Conservation (phyloP, 2,329 filamentous ascomycete genomes). For the Trichothecium sympodiale region DNA sequence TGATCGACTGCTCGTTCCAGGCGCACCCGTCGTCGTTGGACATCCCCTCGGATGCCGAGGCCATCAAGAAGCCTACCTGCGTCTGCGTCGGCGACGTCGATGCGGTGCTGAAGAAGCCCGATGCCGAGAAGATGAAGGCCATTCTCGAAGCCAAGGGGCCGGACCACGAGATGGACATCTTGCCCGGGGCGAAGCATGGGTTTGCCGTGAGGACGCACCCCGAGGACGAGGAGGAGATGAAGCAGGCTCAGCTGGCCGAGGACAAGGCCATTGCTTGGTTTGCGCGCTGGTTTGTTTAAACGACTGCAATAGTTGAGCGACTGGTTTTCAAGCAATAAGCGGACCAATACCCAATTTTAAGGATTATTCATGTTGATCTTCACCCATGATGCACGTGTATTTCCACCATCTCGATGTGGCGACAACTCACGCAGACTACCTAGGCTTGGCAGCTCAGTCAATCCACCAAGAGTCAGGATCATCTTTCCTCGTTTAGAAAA, state of each 20-base stretch:
- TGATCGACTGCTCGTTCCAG: conserved; percentile 38
- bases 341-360: too few species aligned
- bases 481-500: too few species aligned
- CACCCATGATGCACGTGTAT: too few species aligned
- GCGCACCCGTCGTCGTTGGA: conserved; percentile 37
- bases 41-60: conserved; percentile 33
- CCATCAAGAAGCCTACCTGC: conserved; percentile 28
- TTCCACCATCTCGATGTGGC: too few species aligned
- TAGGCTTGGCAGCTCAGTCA: too few species aligned
- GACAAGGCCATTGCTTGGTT: conserved; percentile 27
- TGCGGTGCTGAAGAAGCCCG: conserved; percentile 18
- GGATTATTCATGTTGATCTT: too few species aligned
- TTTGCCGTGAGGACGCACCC: conserved; percentile 25
- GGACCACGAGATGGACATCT: conserved; percentile 18
- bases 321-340: too few species aligned
- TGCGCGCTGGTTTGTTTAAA: conserved; percentile 2
- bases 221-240: conserved; percentile 19
- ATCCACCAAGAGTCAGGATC: too few species aligned
- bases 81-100: conserved; percentile 34
- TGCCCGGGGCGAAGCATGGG: conserved; percentile 27
- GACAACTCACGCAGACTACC: too few species aligned
- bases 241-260: conserved; percentile 25
- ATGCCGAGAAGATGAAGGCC: conserved; percentile 18
- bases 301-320: too few species aligned
- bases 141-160: conserved; percentile 17